Conservation (phyloP, 2,329 filamentous ascomycete species). For the Cytospora mali region DNA sequence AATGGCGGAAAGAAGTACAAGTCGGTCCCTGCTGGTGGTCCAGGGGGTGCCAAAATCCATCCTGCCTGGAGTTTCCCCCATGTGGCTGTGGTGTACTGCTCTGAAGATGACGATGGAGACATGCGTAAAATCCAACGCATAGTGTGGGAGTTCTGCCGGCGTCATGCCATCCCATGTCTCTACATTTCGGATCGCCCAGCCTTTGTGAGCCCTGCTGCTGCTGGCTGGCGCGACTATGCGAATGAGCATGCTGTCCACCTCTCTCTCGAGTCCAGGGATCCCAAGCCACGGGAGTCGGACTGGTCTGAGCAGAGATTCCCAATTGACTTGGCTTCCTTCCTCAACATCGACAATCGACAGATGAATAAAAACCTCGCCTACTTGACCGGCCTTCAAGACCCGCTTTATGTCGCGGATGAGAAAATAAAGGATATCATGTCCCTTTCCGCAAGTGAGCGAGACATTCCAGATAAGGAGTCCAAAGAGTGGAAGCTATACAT, state of each 20-base stretch:
- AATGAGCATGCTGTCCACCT: slow-evolving; percentile 50
- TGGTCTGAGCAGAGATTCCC: slow-evolving; percentile 47
- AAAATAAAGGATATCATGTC: slow-evolving; percentile 8
- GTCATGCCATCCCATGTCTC: slow-evolving; percentile 50
- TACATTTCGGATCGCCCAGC: slow-evolving; percentile 50
- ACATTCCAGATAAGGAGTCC: not conserved
- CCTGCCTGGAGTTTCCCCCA: slow-evolving; percentile 52
- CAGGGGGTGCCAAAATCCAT: slow-evolving; percentile 40
- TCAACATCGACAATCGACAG: slow-evolving; percentile 54
- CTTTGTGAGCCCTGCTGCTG: slow-evolving; percentile 39
- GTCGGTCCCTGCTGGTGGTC: slow-evolving; percentile 40
- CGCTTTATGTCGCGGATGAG: slow-evolving; percentile 19
- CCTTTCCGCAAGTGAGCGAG: slow-evolving; percentile 1
- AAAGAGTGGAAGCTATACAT: slow-evolving; percentile 5
- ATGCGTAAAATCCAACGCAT: slow-evolving; percentile 43
- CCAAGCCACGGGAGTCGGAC: slow-evolving; percentile 33
- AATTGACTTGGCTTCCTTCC: slow-evolving; percentile 52
- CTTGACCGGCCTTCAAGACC: slow-evolving; percentile 44
- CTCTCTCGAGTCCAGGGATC: slow-evolving; percentile 48
- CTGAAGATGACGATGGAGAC: slow-evolving; percentile 45
- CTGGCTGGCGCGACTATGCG: slow-evolving; percentile 40
- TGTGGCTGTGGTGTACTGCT: slow-evolving; percentile 52
- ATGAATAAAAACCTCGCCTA: slow-evolving; percentile 57
- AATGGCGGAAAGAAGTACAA: slow-evolving; percentile 41
- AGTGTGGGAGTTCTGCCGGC: slow-evolving; percentile 51